These are phyloP conservation scores for Gracilaria domingensis DNA, from an alignment of 23 red algal species.

Conservation along the genomic window DNA sequence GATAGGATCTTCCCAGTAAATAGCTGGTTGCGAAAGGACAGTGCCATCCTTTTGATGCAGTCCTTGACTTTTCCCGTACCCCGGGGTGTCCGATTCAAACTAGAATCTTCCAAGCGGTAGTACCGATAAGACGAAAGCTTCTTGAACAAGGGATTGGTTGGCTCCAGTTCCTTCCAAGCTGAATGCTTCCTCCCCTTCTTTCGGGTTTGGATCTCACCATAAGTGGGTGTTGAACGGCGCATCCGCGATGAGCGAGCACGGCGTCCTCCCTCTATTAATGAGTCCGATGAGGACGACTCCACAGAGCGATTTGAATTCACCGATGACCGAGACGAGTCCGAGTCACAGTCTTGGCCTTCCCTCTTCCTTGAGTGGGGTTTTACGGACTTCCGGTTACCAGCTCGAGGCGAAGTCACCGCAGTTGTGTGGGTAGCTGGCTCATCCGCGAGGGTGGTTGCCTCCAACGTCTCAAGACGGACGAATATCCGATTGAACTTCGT, in stretches of 20 bases:
- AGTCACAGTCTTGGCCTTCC: background rate
- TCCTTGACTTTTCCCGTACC: background rate
- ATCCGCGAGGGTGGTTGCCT: background rate
- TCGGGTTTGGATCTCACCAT: background rate
- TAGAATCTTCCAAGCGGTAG: conserved; percentile 20
- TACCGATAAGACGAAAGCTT: conserved; percentile 18
- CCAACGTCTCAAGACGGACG: conserved; percentile 2
- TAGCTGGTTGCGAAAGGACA: background rate
- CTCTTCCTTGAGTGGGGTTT: no score
- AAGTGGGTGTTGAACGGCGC: background rate
- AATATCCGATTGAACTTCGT: background rate
- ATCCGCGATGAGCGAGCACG: background rate
- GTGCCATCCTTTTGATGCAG: conserved; percentile 15
- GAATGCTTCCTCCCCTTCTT: background rate
- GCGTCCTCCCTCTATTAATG: background rate
- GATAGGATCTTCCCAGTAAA: conserved; percentile 15
- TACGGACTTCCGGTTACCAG: no score
- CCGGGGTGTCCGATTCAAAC: background rate
- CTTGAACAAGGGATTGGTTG: conserved; percentile 5
- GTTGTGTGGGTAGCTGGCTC: background rate
- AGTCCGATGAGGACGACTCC: background rate
- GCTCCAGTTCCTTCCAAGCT: conserved; percentile 16
- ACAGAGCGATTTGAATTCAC: background rate
- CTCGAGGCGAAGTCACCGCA: no score
- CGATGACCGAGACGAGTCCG: background rate